A percentile compares a stretch with the other conserved stretches of the same genome.
Evolutionary conservation across 2,329 filamentous ascomycete genomes (phyloP).

Genomic region (Botrytis fabae): DNA sequence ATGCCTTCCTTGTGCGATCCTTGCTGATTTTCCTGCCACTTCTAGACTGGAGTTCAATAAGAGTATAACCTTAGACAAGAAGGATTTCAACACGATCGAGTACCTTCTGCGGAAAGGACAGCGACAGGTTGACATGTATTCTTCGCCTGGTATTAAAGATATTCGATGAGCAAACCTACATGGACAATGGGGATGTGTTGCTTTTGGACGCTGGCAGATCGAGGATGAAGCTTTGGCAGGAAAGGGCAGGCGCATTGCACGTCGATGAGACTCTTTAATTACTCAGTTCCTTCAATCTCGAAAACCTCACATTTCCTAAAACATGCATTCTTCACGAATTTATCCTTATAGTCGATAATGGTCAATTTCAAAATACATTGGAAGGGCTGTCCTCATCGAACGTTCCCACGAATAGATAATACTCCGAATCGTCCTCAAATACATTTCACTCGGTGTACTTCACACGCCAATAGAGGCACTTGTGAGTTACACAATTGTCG

Average conservation of each 20-base stretch:
- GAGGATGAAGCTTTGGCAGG: not conserved
- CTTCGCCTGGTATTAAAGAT: slow-evolving; percentile 63
- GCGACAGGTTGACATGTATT: slow-evolving; percentile 67
- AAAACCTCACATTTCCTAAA: slow-evolving; percentile 30
- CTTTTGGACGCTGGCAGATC: not conserved
- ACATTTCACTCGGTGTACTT: not conserved
- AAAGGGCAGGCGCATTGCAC: slow-evolving; percentile 28
- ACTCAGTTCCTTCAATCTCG: slow-evolving; percentile 2
- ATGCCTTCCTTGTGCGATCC: not conserved
- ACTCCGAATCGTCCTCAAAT: slow-evolving; percentile 27
- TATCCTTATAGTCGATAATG: slow-evolving; percentile 30
- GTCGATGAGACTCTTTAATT: not conserved
- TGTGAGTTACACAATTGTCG: slow-evolving; percentile 25
- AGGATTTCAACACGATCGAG: slow-evolving; percentile 69
- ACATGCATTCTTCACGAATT: slow-evolving; percentile 34
- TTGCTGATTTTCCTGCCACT: not conserved
- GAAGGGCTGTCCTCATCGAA: slow-evolving; percentile 38
- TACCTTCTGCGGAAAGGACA: slow-evolving; percentile 66
- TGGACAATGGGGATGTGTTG: not conserved
- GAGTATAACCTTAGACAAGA: slow-evolving; percentile 58
- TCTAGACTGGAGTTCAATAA: slow-evolving; percentile 74
- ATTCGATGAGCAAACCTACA: slow-evolving; percentile 43
- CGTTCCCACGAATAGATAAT: slow-evolving; percentile 34
- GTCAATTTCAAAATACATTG: slow-evolving; percentile 36
- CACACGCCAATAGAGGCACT: slow-evolving; percentile 24